phyloP scores from a whole-genome alignment of 345 rosid genomes.

The Heritiera fomes region DNA sequence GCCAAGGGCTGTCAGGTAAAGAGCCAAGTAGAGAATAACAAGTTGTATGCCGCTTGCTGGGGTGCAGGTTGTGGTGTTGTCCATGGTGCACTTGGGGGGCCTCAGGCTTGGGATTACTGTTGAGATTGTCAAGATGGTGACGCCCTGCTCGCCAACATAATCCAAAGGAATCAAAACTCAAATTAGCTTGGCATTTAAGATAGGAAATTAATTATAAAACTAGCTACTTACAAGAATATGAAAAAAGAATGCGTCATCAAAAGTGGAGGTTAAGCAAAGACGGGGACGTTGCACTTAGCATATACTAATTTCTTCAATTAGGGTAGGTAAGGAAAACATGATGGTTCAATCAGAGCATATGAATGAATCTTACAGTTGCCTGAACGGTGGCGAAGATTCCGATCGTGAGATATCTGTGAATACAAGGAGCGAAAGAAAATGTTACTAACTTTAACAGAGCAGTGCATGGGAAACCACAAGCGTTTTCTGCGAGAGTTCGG shows the following conservation, averaged over 20 bases:
- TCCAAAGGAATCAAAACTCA: neutral
- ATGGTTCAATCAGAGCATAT: neutral
- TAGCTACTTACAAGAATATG: neutral
- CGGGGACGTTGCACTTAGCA: neutral
- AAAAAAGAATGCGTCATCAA: constrained; percentile 1
- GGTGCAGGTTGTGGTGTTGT: constrained; percentile 42
- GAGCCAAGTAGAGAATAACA: constrained; percentile 63
- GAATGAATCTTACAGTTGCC: constrained; percentile 56
- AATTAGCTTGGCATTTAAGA: neutral
- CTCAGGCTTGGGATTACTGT: constrained; percentile 73
- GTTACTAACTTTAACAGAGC: neutral
- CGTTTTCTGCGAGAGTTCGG: neutral
- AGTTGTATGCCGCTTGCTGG: constrained; percentile 68
- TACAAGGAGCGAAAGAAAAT: constrained; percentile 16
- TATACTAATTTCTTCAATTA: neutral
- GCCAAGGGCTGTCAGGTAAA: constrained; percentile 84
- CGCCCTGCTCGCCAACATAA: constrained; percentile 55
- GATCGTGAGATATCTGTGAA: constrained; percentile 71
- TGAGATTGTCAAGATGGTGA: constrained; percentile 76
- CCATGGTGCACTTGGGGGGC: constrained; percentile 68
- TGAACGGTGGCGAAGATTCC: constrained; percentile 83
- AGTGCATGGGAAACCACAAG: neutral
- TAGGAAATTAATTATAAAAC: neutral
- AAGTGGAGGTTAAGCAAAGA: constrained; percentile 5
- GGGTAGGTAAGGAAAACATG: neutral